These are phyloP conservation scores for Ustulina deusta DNA, from an alignment of 2,329 filamentous ascomycete species.

Conservation along the genomic window DNA sequence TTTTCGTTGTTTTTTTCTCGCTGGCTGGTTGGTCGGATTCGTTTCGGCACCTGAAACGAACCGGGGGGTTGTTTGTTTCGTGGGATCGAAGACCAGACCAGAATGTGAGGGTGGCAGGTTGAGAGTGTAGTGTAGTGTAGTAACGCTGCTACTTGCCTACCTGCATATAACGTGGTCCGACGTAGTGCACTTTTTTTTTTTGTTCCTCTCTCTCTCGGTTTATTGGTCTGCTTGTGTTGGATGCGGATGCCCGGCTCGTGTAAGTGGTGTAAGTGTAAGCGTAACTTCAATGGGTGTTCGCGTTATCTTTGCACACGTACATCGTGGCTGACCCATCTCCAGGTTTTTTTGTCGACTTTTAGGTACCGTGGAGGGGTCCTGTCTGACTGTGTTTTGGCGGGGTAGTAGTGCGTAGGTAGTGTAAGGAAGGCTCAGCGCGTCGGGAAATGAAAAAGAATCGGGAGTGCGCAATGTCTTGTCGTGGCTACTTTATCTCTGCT, in stretches of 20 bases:
- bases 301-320: too few species aligned
- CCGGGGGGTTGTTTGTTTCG: constrained; percentile 14
- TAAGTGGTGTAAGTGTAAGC: background rate
- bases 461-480: too few species aligned
- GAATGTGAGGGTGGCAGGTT: too few species aligned
- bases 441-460: background rate
- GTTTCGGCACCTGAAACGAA: constrained; percentile 29
- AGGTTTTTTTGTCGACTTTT: too few species aligned
- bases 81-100: constrained; percentile 6
- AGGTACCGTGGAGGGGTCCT: too few species aligned
- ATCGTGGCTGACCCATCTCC: too few species aligned
- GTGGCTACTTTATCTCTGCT: background rate
- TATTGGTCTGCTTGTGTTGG: background rate
- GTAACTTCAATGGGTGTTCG: too few species aligned
- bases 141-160: too few species aligned
- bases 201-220: background rate
- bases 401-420: background rate
- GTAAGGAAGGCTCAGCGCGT: background rate
- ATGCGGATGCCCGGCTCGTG: background rate
- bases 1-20: background rate
- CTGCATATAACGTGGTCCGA: too few species aligned
- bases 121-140: too few species aligned
- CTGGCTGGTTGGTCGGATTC: background rate
- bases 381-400: background rate
- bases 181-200: too few species aligned